phyloP scores from a whole-genome alignment of 1,284 basidiomycete species.

The Ganoderma resinaceum region DNA sequence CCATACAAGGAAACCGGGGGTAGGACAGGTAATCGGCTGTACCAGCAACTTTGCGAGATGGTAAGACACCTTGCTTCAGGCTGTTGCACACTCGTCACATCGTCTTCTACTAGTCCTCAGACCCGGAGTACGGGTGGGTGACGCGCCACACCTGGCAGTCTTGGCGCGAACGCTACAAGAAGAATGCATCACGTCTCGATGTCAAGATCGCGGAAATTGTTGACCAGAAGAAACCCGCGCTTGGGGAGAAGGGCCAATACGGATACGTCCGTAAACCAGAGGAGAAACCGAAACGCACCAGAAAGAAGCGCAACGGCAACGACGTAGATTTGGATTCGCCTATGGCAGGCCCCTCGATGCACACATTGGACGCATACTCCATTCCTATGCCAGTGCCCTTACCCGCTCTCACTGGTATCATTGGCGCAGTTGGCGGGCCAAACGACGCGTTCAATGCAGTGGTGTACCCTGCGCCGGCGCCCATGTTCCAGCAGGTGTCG shows the following conservation, averaged over 20 bases:
- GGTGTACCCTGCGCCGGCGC: conserved; percentile 28
- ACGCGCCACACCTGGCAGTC: conserved; percentile 87
- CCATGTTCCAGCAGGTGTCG: conserved; percentile 31
- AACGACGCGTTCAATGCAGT: conserved; percentile 23
- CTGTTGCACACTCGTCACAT: background rate
- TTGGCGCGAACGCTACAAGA: conserved; percentile 87
- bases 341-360: conserved; percentile 31
- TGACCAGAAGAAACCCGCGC: conserved; percentile 65
- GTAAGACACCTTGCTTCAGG: conserved; percentile 44
- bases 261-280: conserved; percentile 77
- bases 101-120: conserved; percentile 49
- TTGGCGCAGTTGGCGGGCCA: conserved; percentile 25
- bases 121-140: conserved; percentile 80
- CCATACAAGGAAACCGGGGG: conserved; percentile 82
- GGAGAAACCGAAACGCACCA: conserved; percentile 62
- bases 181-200: conserved; percentile 73
- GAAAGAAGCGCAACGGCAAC: conserved; percentile 50
- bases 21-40: conserved; percentile 80
- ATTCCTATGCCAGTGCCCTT: conserved; percentile 30
- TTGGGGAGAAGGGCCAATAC: conserved; percentile 78
- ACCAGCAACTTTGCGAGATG: conserved; percentile 66
- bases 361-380: conserved; percentile 33
- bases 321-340: conserved; percentile 22
- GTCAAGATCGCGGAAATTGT: conserved; percentile 67
- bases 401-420: conserved; percentile 26